A percentile compares a stretch with the other conserved stretches of the same genome.
These are phyloP conservation scores for Huntiella moniliformis DNA, from an alignment of 2,329 filamentous ascomycete species.

Conservation along the genomic window DNA sequence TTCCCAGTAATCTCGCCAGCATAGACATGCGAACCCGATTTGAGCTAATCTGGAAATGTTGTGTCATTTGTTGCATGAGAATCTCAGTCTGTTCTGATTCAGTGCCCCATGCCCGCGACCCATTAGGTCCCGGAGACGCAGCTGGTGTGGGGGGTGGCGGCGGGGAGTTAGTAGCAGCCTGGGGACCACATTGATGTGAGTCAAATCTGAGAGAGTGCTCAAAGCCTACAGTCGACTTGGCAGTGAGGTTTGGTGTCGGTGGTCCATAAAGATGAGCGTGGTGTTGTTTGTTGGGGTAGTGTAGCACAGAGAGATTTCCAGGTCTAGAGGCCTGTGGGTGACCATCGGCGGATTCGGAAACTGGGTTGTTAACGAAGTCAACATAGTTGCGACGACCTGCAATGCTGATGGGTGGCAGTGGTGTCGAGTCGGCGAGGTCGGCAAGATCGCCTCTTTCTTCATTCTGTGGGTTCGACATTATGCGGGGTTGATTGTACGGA, in stretches of 20 bases:
- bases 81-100: slow-evolving; percentile 51
- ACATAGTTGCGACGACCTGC: slow-evolving; percentile 40
- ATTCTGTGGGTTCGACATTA: no score
- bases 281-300: slow-evolving; percentile 28
- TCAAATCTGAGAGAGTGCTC: slow-evolving; percentile 21
- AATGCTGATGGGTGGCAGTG: slow-evolving; percentile 24
- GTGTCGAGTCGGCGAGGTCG: no score
- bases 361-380: slow-evolving; percentile 23
- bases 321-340: slow-evolving; percentile 21
- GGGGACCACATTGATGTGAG: slow-evolving; percentile 18
- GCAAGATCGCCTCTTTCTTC: no score
- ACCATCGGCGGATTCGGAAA: slow-evolving; percentile 34
- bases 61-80: slow-evolving; percentile 59
- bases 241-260: slow-evolving; percentile 48
- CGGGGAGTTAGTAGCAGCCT: slow-evolving; percentile 34
- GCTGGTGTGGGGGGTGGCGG: slow-evolving; percentile 47
- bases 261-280: slow-evolving; percentile 35
- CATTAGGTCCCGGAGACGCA: slow-evolving; percentile 43
- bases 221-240: slow-evolving; percentile 36
- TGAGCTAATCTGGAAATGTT: slow-evolving; percentile 62
- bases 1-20: slow-evolving; percentile 72
- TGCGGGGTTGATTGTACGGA: background rate
- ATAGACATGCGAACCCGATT: slow-evolving; percentile 61
- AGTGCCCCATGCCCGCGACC: slow-evolving; percentile 46
- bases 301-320: slow-evolving; percentile 14